Conservation (phyloP, 2,329 filamentous ascomycete species). For the Exserohilum turcica region DNA sequence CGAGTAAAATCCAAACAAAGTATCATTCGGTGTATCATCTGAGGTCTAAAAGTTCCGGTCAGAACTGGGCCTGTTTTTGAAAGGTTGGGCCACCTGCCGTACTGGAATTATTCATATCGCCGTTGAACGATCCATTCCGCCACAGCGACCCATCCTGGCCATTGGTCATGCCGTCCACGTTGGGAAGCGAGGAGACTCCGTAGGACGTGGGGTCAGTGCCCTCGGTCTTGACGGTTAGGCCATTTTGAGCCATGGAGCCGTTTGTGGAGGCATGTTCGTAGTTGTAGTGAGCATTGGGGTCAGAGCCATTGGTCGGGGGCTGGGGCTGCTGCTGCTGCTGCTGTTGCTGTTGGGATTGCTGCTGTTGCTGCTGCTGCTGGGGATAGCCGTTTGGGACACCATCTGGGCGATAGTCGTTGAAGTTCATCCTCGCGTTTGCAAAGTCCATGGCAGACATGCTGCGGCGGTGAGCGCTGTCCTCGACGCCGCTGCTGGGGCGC, state of each 20-base stretch:
- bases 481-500: constrained; percentile 46
- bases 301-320: constrained; percentile 21
- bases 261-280: constrained; percentile 41
- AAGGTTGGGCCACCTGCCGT: constrained; percentile 53
- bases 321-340: constrained; percentile 10
- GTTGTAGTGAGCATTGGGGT: constrained; percentile 36
- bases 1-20: constrained; percentile 57
- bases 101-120: constrained; percentile 50
- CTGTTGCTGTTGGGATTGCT: constrained; percentile 18
- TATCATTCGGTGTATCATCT: constrained; percentile 53
- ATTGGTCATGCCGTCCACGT: constrained; percentile 43
- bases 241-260: constrained; percentile 41
- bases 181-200: constrained; percentile 43
- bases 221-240: constrained; percentile 44
- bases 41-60: constrained; percentile 51
- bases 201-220: constrained; percentile 37
- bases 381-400: constrained; percentile 35
- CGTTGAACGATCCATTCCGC: constrained; percentile 51
- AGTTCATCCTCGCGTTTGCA: constrained; percentile 40
- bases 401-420: constrained; percentile 45
- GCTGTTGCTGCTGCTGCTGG: constrained; percentile 21
- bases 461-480: constrained; percentile 40
- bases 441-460: constrained; percentile 46
- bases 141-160: constrained; percentile 48
- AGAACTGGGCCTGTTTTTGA: constrained; percentile 52